A percentile compares a stretch with the other conserved stretches of the same genome.
phyloP scores from a whole-genome alignment of 1,284 basidiomycete genomes.

The Ceratobasidium papillatum region DNA sequence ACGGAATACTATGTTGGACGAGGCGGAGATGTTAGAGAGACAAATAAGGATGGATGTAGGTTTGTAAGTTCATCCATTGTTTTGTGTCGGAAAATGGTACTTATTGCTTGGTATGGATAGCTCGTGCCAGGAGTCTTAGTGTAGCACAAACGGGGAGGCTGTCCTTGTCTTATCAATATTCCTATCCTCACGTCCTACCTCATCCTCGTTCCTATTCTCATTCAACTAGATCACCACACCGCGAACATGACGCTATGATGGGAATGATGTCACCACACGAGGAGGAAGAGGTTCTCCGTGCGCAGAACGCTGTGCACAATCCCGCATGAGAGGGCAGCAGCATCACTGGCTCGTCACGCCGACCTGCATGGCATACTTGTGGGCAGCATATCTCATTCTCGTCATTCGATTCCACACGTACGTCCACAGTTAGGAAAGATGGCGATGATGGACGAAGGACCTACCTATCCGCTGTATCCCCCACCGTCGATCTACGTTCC shows the following conservation, averaged over 20 bases:
- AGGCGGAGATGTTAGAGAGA: slow-evolving; percentile 74
- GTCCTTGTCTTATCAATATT: slow-evolving; percentile 12
- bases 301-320: slow-evolving; percentile 41
- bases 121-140: slow-evolving; percentile 71
- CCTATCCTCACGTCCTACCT: neutral
- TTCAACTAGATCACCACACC: slow-evolving; percentile 21
- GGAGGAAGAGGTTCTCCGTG: slow-evolving; percentile 41
- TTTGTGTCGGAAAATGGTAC: neutral
- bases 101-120: slow-evolving; percentile 11
- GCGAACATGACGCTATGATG: slow-evolving; percentile 40
- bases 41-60: slow-evolving; percentile 87
- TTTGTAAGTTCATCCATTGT: slow-evolving; percentile 56
- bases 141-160: slow-evolving; percentile 52
- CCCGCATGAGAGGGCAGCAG: slow-evolving; percentile 41
- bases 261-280: slow-evolving; percentile 45
- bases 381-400: slow-evolving; percentile 8
- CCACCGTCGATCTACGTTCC: slow-evolving; percentile 7
- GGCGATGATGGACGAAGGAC: neutral
- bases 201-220: slow-evolving; percentile 32
- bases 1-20: slow-evolving; percentile 59
- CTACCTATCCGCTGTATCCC: slow-evolving; percentile 2
- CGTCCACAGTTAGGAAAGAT: slow-evolving; percentile 41
- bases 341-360: slow-evolving; percentile 14
- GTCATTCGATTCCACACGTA: slow-evolving; percentile 1
- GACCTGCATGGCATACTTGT: slow-evolving; percentile 34